phyloP scores from a whole-genome alignment of 768 basidiomycete species.

The Suillus placidus region DNA sequence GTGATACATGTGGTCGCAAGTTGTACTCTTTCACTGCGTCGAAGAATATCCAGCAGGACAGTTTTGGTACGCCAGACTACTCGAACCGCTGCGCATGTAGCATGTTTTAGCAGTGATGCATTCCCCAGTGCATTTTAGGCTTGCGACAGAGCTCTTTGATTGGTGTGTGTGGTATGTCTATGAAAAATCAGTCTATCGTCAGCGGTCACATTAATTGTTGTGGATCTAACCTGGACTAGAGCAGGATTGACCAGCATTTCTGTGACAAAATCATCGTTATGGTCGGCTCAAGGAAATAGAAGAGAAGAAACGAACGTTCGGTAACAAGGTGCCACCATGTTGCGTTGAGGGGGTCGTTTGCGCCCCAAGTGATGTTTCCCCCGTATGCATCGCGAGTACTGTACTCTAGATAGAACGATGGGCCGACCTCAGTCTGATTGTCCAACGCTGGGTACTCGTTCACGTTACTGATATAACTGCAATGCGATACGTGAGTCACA shows the following conservation, averaged over 20 bases:
- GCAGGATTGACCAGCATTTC: slow-evolving; percentile 28
- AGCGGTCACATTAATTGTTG: background rate
- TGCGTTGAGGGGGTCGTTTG: slow-evolving; percentile 68
- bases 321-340: slow-evolving; percentile 83
- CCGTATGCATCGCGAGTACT: slow-evolving; percentile 71
- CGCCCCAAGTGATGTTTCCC: slow-evolving; percentile 51
- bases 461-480: slow-evolving; percentile 68
- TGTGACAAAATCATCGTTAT: slow-evolving; percentile 10
- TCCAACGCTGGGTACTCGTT: slow-evolving; percentile 59
- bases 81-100: slow-evolving; percentile 73
- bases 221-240: slow-evolving; percentile 23
- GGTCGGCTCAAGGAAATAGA: background rate
- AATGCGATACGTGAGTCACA: background rate
- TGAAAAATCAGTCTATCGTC: background rate
- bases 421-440: slow-evolving; percentile 54
- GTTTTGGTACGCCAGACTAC: slow-evolving; percentile 56
- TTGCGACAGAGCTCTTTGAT: slow-evolving; percentile 63
- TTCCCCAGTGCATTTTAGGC: slow-evolving; percentile 54
- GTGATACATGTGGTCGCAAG: background rate
- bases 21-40: slow-evolving; percentile 38
- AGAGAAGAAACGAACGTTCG: slow-evolving; percentile 46
- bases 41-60: slow-evolving; percentile 67
- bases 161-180: slow-evolving; percentile 68
- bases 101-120: slow-evolving; percentile 67
- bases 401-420: slow-evolving; percentile 63